phyloP scores from a whole-genome alignment of 495 filamentous ascomycete genomes.

The Talaromyces nanjingensis region DNA sequence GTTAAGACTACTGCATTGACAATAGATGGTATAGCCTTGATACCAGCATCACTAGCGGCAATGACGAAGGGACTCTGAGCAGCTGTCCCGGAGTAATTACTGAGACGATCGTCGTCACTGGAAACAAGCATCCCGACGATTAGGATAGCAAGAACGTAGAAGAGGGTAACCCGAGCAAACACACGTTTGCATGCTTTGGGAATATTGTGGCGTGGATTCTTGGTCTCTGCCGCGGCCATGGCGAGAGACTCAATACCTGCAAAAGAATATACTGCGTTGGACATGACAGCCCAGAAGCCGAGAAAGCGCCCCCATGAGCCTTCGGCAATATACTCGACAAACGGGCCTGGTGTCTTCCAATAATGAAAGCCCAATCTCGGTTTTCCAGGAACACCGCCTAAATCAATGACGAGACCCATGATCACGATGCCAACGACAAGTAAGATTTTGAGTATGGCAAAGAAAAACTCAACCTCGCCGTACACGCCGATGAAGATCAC shows the following conservation, averaged over 20 bases:
- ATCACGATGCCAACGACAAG: conserved; percentile 46
- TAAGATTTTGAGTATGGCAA: conserved; percentile 40
- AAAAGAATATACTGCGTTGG: conserved; percentile 52
- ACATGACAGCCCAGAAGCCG: conserved; percentile 55
- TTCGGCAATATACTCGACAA: conserved; percentile 38
- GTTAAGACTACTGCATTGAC: conserved; percentile 44
- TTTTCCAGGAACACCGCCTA: conserved; percentile 30
- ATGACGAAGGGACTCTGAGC: conserved; percentile 51
- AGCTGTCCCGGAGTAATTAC: conserved; percentile 27
- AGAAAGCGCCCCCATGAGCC: conserved; percentile 40
- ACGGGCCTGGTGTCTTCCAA: conserved; percentile 47
- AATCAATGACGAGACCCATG: conserved; percentile 40
- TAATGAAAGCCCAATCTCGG: conserved; percentile 36
- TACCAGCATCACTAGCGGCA: conserved; percentile 31
- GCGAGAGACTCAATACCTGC: conserved; percentile 48
- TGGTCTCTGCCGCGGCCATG: conserved; percentile 44
- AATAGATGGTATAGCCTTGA: conserved; percentile 41
- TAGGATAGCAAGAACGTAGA: conserved; percentile 37
- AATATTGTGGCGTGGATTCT: conserved; percentile 35
- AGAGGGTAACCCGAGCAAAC: conserved; percentile 34
- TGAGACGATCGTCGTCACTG: conserved; percentile 41
- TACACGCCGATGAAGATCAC: conserved; percentile 45
- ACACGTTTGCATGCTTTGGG: conserved; percentile 40
- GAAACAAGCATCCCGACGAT: conserved; percentile 43
- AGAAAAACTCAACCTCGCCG: conserved; percentile 36